Evolutionary conservation across 148 eudicot species (phyloP), one percentile per base, ranked within the genome.

Genomic region (Suaeda aralocaspica): DNA sequence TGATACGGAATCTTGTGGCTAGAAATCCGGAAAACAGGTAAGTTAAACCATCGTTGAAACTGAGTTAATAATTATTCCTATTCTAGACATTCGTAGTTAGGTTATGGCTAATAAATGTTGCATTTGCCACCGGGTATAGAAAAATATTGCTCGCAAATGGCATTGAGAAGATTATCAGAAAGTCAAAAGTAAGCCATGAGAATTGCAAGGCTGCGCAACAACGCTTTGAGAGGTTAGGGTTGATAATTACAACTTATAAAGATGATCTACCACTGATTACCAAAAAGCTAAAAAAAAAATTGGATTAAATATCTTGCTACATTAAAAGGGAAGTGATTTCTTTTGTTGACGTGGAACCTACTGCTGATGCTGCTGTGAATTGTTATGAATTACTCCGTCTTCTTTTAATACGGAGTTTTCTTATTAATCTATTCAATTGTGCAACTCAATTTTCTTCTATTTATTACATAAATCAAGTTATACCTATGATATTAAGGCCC

Each of bases 151-250:
- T 94, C 15, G 76, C 77, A 30, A 86, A 81, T 58, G 96, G 89
- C 24, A 85, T 94, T 60, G 99, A 94, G 76, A 83, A 82, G 78
- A 66, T 89, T 57, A 91, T 94, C 56, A 80, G 97, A 77, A 91
- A 75, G 71, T 96, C 96, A 14, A 94, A 82, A 72, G 77, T 70
- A 83, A 87, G 70, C 78, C 87, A 94, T 45, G 76, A 69, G 73
- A 84, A 71, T 75, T 94, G 99, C 88, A 84, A 82, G 67, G 87
- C 76, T 69, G 97, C 91, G 66, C 96, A 29, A 86, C 86, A 24
- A 87, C 85, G 99, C 99, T 4, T 84, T 94, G 8, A 81, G 99
- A 72, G 97, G 91, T 83, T 73, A 91, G 52, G 99, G 99, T 94
- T 59, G 89, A 81, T 64, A 81, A 94, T 77, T 94, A 94, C 87